Evolutionary conservation across 2,329 filamentous ascomycete genomes (phyloP), one percentile per base, ranked within the genome.

Genomic region (Colletotrichum scovillei): DNA sequence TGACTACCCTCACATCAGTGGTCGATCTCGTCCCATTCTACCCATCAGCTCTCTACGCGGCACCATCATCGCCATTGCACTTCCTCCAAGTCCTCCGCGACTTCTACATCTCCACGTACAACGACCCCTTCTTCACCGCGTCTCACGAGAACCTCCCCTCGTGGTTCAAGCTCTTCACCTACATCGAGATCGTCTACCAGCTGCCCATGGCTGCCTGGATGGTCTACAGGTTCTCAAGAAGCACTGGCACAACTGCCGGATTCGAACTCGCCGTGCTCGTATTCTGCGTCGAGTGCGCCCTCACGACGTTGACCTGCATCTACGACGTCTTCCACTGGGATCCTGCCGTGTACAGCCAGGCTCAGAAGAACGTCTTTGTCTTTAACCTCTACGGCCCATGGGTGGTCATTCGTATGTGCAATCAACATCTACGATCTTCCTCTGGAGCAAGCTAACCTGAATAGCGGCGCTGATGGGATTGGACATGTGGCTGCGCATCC

Each of bases 11-110:
- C 24, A 6, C 55, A n/a, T 6, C 69, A 90, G 89, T 84, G 75
- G 84, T 90, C 58, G 89, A 91, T 76, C 85, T 88, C 60, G 84
- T 89, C 46, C 83, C 84, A 38, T 84, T 89, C 75, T 90, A 90
- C 78, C 89, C 89, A 1, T 71, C 77, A 2, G 81, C 79, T 63
- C 83, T 90, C 58, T 88, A 85, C 80, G 77, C 80, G 3, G 72
- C 82, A 0, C 77, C 83, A 0, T 81, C 79, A 5, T 79, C 84
- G 0, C 88, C 88, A 0, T 80, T 90, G 7, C 85, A 88, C 78
- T 82, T 85, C 75, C 81, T 90, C 58, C 79, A 84, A 74, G 69
- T 80, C 46, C 78, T 90, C 70, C 86, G 87, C 71, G 72, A 80
- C 4, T 84, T 82, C 76, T 90, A 90, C 80, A 79, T 87, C 56